These are phyloP conservation scores for Guadua angustifolia DNA, from an alignment of 176 grass and related monocot species.

Conservation along the genomic window DNA sequence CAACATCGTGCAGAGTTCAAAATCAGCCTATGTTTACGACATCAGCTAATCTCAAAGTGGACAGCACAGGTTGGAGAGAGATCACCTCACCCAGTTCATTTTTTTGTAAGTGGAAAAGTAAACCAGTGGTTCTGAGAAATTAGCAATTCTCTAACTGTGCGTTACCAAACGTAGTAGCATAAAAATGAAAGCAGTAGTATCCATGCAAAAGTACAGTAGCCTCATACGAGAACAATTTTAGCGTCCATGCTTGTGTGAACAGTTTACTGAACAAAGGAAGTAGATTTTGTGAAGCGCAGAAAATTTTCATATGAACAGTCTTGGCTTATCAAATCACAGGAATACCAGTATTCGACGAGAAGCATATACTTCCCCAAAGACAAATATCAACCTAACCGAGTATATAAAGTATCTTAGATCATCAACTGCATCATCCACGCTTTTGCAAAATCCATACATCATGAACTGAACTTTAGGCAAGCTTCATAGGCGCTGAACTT, in stretches of 20 bases:
- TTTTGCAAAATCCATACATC: neutral
- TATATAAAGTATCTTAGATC: neutral
- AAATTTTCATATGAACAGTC: neutral
- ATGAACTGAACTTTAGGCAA: neutral
- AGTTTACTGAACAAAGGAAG: neutral
- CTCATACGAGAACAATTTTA: neutral
- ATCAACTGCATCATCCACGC: neutral
- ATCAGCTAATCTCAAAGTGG: neutral
- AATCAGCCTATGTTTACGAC: neutral
- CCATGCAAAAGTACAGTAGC: neutral
- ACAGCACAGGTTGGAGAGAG: neutral
- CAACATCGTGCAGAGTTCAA: neutral
- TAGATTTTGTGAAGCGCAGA: neutral
- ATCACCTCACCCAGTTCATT: neutral
- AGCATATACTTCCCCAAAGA: neutral
- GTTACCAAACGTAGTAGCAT: neutral
- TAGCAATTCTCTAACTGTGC: neutral
- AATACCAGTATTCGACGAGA: neutral
- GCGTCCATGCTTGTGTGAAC: neutral
- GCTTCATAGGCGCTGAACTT: neutral
- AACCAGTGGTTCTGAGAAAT: neutral
- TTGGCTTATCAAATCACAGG: neutral
- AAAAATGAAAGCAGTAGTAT: neutral
- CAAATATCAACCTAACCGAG: neutral
- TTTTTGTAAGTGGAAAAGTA: neutral